A percentile compares a stretch with the other conserved stretches of the same genome.
Conservation (phyloP, 208 protist species). For the Leishmania aethiopica region DNA sequence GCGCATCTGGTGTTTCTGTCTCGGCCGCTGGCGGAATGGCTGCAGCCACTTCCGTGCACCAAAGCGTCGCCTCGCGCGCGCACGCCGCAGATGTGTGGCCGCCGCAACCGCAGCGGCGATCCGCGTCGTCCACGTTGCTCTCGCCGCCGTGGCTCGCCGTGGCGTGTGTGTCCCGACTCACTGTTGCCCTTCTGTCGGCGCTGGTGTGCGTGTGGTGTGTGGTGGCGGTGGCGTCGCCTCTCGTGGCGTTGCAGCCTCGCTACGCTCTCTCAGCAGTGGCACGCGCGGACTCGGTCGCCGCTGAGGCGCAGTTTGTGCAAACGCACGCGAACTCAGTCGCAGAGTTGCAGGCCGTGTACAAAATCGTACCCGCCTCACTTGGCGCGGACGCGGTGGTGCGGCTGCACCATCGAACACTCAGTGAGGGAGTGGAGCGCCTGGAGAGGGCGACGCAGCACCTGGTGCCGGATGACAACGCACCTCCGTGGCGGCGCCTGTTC, state of each 20-base stretch:
- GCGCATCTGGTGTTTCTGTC: neutral
- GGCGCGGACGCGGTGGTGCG: slow-evolving; percentile 24
- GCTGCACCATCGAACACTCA: slow-evolving; percentile 64
- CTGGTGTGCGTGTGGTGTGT: slow-evolving; percentile 12
- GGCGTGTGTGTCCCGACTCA: neutral
- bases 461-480: slow-evolving; percentile 24
- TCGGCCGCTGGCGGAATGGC: neutral
- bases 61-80: neutral
- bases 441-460: slow-evolving; percentile 60
- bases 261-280: neutral
- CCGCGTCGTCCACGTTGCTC: slow-evolving; percentile 7
- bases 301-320: slow-evolving; percentile 29
- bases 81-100: neutral
- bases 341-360: slow-evolving; percentile 77
- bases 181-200: neutral
- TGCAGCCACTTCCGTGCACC: neutral
- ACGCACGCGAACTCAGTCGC: slow-evolving; percentile 62
- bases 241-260: slow-evolving; percentile 32
- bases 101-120: neutral
- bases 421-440: slow-evolving; percentile 72
- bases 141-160: neutral
- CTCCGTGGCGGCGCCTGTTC: slow-evolving; percentile 32
- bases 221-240: slow-evolving; percentile 7
- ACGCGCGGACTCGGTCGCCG: slow-evolving; percentile 23
- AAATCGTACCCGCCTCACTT: slow-evolving; percentile 50